Conservation (phyloP, 2,329 filamentous ascomycete species). For the Magnaporthales sp. region DNA sequence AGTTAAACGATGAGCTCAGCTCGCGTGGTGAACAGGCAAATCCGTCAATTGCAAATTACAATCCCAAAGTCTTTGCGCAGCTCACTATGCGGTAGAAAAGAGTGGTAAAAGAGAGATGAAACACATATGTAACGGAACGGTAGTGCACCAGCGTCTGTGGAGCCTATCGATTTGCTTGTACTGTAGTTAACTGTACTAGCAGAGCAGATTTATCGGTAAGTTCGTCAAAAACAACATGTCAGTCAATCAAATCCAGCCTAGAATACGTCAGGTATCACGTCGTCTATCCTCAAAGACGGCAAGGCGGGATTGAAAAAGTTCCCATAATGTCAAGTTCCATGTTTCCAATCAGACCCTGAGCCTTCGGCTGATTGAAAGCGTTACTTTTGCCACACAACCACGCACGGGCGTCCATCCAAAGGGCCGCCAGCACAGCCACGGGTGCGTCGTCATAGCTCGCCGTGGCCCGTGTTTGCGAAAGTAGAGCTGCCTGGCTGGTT, state of each 20-base stretch:
- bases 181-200: background rate
- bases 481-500: background rate
- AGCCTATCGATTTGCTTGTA: background rate
- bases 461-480: background rate
- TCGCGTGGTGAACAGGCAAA: background rate
- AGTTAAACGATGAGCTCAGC: background rate
- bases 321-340: no score
- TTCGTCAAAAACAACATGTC: background rate
- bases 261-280: background rate
- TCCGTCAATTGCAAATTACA: background rate
- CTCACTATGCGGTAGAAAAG: background rate
- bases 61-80: background rate
- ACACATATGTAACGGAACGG: conserved; percentile 3
- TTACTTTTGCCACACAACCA: conserved; percentile 1
- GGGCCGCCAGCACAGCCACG: background rate
- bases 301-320: background rate
- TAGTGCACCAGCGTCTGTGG: background rate
- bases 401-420: background rate
- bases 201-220: background rate
- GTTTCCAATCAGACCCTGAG: background rate
- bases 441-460: background rate
- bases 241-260: background rate
- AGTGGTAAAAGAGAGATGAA: conserved; percentile 2
- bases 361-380: background rate
- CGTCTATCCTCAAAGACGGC: background rate